These are phyloP conservation scores for Suillus placidus DNA, from an alignment of 768 basidiomycete species.

Conservation along the genomic window DNA sequence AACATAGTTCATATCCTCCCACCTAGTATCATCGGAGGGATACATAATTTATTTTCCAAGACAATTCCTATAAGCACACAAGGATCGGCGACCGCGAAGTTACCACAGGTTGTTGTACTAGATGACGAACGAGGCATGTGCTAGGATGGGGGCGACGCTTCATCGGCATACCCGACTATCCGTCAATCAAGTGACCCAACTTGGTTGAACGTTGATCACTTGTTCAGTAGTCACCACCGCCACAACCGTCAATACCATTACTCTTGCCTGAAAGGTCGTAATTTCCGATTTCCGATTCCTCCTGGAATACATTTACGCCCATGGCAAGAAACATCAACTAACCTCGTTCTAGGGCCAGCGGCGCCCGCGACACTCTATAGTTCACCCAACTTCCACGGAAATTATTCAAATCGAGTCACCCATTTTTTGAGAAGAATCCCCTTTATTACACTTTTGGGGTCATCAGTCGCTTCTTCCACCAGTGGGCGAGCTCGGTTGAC, in stretches of 20 bases:
- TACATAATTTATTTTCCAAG: background rate
- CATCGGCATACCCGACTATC: background rate
- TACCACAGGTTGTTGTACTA: background rate
- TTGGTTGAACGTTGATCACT: slow-evolving; percentile 1
- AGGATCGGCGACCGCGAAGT: background rate
- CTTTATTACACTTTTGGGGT: slow-evolving; percentile 2
- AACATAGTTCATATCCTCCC: background rate
- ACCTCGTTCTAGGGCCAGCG: background rate
- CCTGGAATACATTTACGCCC: background rate
- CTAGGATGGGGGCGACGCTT: background rate
- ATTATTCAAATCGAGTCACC: background rate
- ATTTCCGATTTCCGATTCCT: background rate
- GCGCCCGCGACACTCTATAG: background rate
- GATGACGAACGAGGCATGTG: background rate
- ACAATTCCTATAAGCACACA: background rate
- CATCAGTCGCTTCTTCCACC: background rate
- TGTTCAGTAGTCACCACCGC: background rate
- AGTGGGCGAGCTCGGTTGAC: background rate
- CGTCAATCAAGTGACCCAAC: background rate
- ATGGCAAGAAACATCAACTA: background rate
- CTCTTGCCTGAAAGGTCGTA: background rate
- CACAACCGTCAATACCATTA: background rate
- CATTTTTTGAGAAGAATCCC: background rate
- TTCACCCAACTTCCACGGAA: background rate
- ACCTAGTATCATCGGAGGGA: background rate